These are phyloP conservation scores for Cadophora luteo-olivacea DNA, from an alignment of 2,329 filamentous ascomycete genomes.

Conservation along the genomic window DNA sequence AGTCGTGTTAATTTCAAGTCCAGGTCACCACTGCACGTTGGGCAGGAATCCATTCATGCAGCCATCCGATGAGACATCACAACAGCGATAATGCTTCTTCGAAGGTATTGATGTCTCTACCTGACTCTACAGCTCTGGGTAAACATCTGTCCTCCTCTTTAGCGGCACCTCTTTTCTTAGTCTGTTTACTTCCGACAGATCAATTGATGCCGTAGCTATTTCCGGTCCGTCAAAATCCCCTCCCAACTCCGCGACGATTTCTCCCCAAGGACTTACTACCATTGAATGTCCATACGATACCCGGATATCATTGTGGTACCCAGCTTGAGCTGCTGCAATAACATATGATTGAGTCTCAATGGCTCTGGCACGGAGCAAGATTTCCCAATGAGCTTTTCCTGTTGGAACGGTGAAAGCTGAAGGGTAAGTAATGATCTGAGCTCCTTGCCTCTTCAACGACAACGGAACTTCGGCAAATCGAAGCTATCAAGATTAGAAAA, in stretches of 20 bases:
- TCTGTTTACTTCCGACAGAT: conserved; percentile 27
- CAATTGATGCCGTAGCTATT: conserved; percentile 26
- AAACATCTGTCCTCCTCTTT: conserved; percentile 29
- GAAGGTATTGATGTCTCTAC: conserved; percentile 1
- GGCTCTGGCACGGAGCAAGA: conserved; percentile 28
- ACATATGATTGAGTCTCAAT: conserved; percentile 31
- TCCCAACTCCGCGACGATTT: conserved; percentile 28
- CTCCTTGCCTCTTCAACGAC: conserved; percentile 27
- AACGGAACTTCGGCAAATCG: conserved; percentile 30
- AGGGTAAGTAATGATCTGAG: conserved; percentile 31
- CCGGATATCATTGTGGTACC: conserved; percentile 27
- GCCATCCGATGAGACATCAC: conserved; percentile 4
- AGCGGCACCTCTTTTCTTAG: conserved; percentile 28
- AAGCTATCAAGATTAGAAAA: conserved; percentile 19
- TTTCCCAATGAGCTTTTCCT: conserved; percentile 30
- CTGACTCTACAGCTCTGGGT: conserved; percentile 25
- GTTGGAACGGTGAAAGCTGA: conserved; percentile 31
- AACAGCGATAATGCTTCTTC: not conserved
- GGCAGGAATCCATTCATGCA: conserved; percentile 2
- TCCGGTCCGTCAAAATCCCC: conserved; percentile 29
- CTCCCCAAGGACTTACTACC: conserved; percentile 31
- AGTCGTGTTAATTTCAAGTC: conserved; percentile 13
- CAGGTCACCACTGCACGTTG: not conserved
- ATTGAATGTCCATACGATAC: conserved; percentile 31
- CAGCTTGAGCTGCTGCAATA: conserved; percentile 31